These are phyloP conservation scores for Ecytonucleospora hepatopenaei DNA, from an alignment of 371 early-diverging fungal genomes.

Conservation along the genomic window DNA sequence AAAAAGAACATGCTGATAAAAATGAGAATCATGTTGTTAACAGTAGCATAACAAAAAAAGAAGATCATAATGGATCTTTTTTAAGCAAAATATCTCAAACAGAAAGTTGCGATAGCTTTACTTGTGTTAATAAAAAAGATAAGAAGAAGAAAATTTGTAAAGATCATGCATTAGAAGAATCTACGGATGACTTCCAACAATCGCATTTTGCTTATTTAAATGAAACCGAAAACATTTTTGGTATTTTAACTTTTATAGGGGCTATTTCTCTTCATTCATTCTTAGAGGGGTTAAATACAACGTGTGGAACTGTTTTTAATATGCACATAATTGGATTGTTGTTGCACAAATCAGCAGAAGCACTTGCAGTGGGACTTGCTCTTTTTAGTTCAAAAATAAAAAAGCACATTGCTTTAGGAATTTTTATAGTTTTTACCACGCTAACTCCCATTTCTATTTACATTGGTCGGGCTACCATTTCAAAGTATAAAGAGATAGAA, in stretches of 20 bases:
- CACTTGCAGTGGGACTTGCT: conserved; percentile 55
- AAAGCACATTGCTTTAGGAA: conserved; percentile 1
- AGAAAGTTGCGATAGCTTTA: no score
- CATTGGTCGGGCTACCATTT: conserved; percentile 19
- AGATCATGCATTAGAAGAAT: neutral
- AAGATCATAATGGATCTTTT: neutral
- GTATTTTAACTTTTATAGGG: conserved; percentile 43
- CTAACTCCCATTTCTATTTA: conserved; percentile 56
- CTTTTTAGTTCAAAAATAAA: conserved; percentile 42
- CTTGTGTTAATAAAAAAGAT: no score
- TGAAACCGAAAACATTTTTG: neutral
- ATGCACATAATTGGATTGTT: conserved; percentile 49
- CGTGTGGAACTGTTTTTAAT: conserved; percentile 22
- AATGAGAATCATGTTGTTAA: neutral
- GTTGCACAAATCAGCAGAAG: conserved; percentile 55
- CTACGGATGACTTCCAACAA: neutral
- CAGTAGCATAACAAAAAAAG: no score
- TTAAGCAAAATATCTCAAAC: neutral
- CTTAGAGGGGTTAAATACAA: conserved; percentile 54
- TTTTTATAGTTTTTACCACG: conserved; percentile 49
- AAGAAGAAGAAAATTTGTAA: neutral
- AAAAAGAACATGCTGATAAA: neutral
- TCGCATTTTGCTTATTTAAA: neutral
- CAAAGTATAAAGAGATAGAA: neutral
- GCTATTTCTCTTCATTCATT: conserved; percentile 57